Percentiles rank a stretch among this genome's conserved stretches.
These are phyloP conservation scores for Boletus insuetus DNA, from an alignment of 768 basidiomycete genomes.

Conservation along the genomic window DNA sequence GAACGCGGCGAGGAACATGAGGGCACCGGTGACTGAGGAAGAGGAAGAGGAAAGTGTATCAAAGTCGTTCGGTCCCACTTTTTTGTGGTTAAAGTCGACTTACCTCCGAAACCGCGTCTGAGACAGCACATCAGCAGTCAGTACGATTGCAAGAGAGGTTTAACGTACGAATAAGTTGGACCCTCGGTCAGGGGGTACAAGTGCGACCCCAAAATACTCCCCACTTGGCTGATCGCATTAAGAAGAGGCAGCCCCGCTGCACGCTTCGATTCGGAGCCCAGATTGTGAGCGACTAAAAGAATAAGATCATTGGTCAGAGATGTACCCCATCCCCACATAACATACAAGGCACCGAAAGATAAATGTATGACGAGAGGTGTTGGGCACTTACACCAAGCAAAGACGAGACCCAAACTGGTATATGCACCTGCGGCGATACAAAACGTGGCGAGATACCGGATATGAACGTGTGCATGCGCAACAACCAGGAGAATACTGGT, in stretches of 20 bases:
- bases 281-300: slow-evolving; percentile 38
- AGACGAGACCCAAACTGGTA: slow-evolving; percentile 41
- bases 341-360: neutral
- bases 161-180: slow-evolving; percentile 36
- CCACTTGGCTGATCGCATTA: slow-evolving; percentile 42
- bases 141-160: neutral
- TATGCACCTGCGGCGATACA: slow-evolving; percentile 46
- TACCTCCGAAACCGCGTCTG: slow-evolving; percentile 22
- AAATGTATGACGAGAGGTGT: neutral
- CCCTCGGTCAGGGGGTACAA: slow-evolving; percentile 41
- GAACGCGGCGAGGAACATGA: slow-evolving; percentile 24
- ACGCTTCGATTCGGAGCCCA: slow-evolving; percentile 44
- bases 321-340: neutral
- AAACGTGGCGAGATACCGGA: slow-evolving; percentile 47
- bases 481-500: slow-evolving; percentile 35
- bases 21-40: slow-evolving; percentile 14
- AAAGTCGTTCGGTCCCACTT: neutral
- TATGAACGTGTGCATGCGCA: slow-evolving; percentile 26
- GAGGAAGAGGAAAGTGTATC: neutral
- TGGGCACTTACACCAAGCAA: slow-evolving; percentile 45
- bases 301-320: neutral
- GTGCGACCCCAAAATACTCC: slow-evolving; percentile 40
- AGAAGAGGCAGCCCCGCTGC: slow-evolving; percentile 42
- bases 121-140: neutral
- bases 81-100: neutral